A percentile compares a stretch with the other conserved stretches of the same genome.
Conservation (phyloP, 495 filamentous ascomycete genomes). For the Penicillium chermesinum region DNA sequence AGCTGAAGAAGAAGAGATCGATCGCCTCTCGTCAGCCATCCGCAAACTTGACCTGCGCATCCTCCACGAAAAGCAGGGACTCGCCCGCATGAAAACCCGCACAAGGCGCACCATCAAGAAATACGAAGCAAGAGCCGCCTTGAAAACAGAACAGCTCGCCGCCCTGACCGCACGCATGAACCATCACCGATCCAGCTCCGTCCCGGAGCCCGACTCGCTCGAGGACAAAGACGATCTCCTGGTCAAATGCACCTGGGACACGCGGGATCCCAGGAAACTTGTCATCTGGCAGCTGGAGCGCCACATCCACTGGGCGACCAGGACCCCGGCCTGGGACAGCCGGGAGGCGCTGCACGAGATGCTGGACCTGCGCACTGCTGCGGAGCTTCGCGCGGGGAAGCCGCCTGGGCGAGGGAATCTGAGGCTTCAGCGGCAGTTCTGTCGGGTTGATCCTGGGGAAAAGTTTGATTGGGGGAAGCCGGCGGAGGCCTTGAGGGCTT, state of each 20-base stretch:
- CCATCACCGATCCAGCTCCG: too few species aligned
- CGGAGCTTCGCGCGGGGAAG: neutral
- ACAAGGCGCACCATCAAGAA: neutral
- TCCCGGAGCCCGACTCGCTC: neutral
- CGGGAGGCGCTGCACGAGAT: neutral
- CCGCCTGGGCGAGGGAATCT: neutral
- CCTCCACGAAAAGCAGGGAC: neutral
- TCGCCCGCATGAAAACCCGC: neutral
- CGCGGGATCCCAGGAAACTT: neutral
- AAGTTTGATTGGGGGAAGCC: neutral
- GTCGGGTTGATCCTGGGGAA: neutral
- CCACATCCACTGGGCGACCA: slow-evolving; percentile 1
- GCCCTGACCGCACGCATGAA: neutral
- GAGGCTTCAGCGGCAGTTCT: neutral
- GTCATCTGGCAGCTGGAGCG: slow-evolving; percentile 2
- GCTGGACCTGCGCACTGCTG: neutral
- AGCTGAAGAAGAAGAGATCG: neutral
- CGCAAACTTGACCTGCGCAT: neutral
- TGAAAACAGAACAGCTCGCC: neutral
- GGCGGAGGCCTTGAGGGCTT: neutral
- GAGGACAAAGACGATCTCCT: neutral
- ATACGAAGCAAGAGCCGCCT: neutral
- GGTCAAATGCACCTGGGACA: neutral
- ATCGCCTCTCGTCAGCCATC: neutral
- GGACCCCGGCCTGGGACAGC: neutral